Percentiles rank a stretch among this genome's conserved stretches.
phyloP scores from a whole-genome alignment of 345 rosid species.

The Heritiera fomes region DNA sequence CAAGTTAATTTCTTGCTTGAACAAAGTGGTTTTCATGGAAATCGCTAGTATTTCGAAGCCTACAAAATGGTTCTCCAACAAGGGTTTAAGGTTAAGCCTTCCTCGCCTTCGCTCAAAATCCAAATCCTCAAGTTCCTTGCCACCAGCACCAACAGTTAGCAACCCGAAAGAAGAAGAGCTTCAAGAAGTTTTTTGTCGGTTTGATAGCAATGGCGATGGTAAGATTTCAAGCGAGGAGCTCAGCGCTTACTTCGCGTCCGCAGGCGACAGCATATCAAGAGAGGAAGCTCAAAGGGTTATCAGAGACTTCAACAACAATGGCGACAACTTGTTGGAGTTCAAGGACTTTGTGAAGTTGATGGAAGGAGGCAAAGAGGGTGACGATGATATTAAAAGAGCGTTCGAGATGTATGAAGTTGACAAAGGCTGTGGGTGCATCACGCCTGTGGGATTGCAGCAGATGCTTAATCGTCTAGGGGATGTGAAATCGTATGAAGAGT shows the following conservation, averaged over 20 bases:
- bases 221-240: slow-evolving; percentile 76
- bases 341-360: slow-evolving; percentile 64
- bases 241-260: slow-evolving; percentile 59
- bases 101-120: slow-evolving; percentile 5
- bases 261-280: slow-evolving; percentile 69
- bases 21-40: not conserved
- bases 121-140: not conserved
- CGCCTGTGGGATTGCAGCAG: slow-evolving; percentile 72
- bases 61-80: slow-evolving; percentile 20
- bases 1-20: not conserved
- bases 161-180: slow-evolving; percentile 43
- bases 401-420: slow-evolving; percentile 88
- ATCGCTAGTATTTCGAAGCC: not conserved
- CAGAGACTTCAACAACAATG: slow-evolving; percentile 59
- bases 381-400: slow-evolving; percentile 65
- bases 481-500: slow-evolving; percentile 60
- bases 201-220: slow-evolving; percentile 74
- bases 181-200: slow-evolving; percentile 55
- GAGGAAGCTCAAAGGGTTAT: slow-evolving; percentile 61
- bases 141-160: not conserved
- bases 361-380: slow-evolving; percentile 35
- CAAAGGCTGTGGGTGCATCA: slow-evolving; percentile 76
- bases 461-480: slow-evolving; percentile 79
- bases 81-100: not conserved
- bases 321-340: slow-evolving; percentile 65